A percentile compares a stretch with the other conserved stretches of the same genome.
These are phyloP conservation scores for Evernia prunastri DNA, from an alignment of 495 filamentous ascomycete genomes.

Conservation along the genomic window DNA sequence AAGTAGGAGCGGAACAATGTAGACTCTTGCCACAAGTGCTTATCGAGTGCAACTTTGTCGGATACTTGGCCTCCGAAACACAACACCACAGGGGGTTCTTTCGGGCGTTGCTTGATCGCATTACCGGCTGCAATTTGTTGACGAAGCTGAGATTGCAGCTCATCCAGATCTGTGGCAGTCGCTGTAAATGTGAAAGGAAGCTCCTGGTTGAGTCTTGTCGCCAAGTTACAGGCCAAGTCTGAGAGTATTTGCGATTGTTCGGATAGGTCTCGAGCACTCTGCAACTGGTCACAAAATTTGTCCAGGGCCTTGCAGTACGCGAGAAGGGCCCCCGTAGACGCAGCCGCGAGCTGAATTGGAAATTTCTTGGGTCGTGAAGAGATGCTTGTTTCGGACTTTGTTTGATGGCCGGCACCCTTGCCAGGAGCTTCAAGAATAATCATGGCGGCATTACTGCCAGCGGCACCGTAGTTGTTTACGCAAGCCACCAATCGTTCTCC, in stretches of 20 bases:
- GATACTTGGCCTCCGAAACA: slow-evolving; percentile 35
- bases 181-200: slow-evolving; percentile 9
- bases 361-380: neutral
- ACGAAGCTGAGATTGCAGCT: slow-evolving; percentile 11
- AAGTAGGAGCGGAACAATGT: slow-evolving; percentile 36
- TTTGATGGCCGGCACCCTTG: neutral
- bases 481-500: slow-evolving; percentile 13
- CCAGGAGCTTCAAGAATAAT: slow-evolving; percentile 30
- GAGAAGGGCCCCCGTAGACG: slow-evolving; percentile 16
- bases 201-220: slow-evolving; percentile 23
- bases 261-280: neutral
- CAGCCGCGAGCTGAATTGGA: slow-evolving; percentile 24
- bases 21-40: slow-evolving; percentile 30
- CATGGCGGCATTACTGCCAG: slow-evolving; percentile 44
- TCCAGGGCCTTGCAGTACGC: slow-evolving; percentile 20
- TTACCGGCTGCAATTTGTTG: slow-evolving; percentile 9
- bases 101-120: slow-evolving; percentile 5
- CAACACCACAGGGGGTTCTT: slow-evolving; percentile 27
- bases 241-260: neutral
- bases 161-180: slow-evolving; percentile 6
- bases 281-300: slow-evolving; percentile 12
- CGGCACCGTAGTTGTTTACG: slow-evolving; percentile 48
- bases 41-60: slow-evolving; percentile 30
- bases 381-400: neutral
- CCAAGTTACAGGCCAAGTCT: slow-evolving; percentile 24